Percentiles rank a stretch among this genome's conserved stretches.
Evolutionary conservation across 768 basidiomycete genomes (phyloP).

Genomic region (Serpula lacrymans): DNA sequence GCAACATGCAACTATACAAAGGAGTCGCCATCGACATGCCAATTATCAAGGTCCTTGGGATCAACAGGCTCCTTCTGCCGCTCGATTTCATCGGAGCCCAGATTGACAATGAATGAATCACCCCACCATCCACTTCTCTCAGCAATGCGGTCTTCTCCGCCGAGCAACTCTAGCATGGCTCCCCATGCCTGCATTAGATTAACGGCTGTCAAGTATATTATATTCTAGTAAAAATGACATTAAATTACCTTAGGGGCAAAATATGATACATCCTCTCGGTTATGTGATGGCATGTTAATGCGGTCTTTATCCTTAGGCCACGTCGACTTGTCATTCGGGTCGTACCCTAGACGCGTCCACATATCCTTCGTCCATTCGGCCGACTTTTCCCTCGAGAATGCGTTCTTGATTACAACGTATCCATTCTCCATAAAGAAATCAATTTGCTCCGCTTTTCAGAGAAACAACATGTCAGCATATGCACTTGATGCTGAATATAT

Average conservation of each 20-base stretch:
- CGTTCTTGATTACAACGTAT: conserved; percentile 49
- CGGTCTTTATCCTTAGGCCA: conserved; percentile 46
- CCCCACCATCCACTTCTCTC: conserved; percentile 47
- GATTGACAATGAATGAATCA: conserved; percentile 62
- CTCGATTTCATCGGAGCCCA: conserved; percentile 46
- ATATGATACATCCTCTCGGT: conserved; percentile 38
- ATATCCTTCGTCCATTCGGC: conserved; percentile 47
- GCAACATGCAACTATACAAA: background rate
- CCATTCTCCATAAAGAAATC: conserved; percentile 55
- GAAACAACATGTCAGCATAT: background rate
- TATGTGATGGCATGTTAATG: conserved; percentile 55
- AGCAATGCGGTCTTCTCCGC: conserved; percentile 56
- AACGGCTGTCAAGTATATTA: background rate
- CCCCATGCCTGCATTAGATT: conserved; percentile 44
- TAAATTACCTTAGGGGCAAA: conserved; percentile 54
- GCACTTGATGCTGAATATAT: too few relatives aligned
- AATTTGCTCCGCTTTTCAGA: conserved; percentile 40
- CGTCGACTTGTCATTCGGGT: conserved; percentile 53
- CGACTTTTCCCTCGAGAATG: conserved; percentile 51
- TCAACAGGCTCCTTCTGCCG: conserved; percentile 23
- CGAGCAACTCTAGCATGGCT: conserved; percentile 58
- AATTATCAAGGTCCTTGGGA: conserved; percentile 52
- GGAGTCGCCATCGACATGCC: conserved; percentile 31
- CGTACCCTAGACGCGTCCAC: conserved; percentile 52
- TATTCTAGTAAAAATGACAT: too few relatives aligned